Evolutionary conservation across 176 grass and related monocot genomes (phyloP), one percentile per base, ranked within the genome.

Genomic region (Alopecurus myosuroides): DNA sequence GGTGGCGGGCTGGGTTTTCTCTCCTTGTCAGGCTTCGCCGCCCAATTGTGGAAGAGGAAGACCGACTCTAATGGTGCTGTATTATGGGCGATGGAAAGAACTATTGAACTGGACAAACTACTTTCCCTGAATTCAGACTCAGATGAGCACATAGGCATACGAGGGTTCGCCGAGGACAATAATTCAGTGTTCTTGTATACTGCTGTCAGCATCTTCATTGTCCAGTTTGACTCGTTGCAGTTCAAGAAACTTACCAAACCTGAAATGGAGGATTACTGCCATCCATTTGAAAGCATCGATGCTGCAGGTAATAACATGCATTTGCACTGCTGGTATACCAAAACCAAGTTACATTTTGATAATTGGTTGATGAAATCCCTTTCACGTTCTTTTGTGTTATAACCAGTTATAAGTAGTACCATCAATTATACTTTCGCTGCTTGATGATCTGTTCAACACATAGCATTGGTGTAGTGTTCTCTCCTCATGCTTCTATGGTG

Each of bases 181-280:
- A 69, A 40, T 12, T 1, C 9, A 20, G 35, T 69, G 65, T n/a
- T 69, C 3, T 0, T 69, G 9, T 39, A 0, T 4, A 69, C 34
- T 39, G 20, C 18, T 39, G 37, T 13, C 9, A 35, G 65, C 65
- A 9, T 39, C 19, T 11, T 39, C 19, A n/a, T 22, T 35, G 37
- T n/a, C 35, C 65, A 39, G 10, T 35, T 69, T 36, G 4, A 69
- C 9, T 69, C 35, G 0, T 20, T 69, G 65, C 65, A 40, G 19
- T 69, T 69, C 65, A 69, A 69, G 65, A 37, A 6, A 22, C 33
- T 69, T n/a, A 2, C 4, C 4, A 9, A 19, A 12, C 17, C 65
- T 4, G 20, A 37, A 4, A 39, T 1, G 7, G 0, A 3, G 19
- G 11, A 3, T 22, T 3, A 4, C 2, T 37, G 9, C 6, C 3